Conservation (phyloP, 1,139 yeast genomes). For the Taphrina confusa region DNA sequence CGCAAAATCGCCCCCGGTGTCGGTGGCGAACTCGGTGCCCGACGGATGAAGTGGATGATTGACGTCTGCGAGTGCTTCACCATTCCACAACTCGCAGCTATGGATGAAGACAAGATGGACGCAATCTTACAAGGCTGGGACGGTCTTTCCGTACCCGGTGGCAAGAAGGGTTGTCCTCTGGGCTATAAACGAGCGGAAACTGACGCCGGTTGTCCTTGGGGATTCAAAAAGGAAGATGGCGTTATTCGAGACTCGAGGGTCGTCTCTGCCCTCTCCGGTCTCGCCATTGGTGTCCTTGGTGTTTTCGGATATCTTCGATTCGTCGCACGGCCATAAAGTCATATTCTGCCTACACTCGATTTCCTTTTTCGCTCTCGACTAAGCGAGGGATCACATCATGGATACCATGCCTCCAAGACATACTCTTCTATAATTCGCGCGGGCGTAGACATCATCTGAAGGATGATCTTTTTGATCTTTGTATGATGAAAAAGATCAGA, state of each 20-base stretch:
- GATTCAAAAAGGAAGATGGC: conserved; percentile 29
- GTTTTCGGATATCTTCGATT: conserved; percentile 14
- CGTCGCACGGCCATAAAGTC: neutral
- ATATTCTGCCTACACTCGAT: too few species aligned
- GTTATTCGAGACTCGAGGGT: conserved; percentile 23
- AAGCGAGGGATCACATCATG: too few species aligned
- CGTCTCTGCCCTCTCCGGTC: conserved; percentile 18
- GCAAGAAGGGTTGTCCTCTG: conserved; percentile 23
- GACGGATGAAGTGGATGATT: conserved; percentile 41
- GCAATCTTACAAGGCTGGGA: conserved; percentile 33
- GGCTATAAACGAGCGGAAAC: conserved; percentile 29
- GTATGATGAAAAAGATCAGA: too few species aligned
- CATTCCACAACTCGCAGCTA: conserved; percentile 37
- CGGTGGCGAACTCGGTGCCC: conserved; percentile 36
- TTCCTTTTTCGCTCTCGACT: too few species aligned
- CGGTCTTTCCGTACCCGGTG: conserved; percentile 23
- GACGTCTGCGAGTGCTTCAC: conserved; percentile 40
- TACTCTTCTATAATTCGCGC: too few species aligned
- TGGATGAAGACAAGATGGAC: conserved; percentile 38
- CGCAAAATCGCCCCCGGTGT: conserved; percentile 47
- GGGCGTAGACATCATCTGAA: too few species aligned
- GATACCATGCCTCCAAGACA: too few species aligned
- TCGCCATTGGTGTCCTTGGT: conserved; percentile 15
- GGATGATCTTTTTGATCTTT: too few species aligned
- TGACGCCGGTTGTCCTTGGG: conserved; percentile 32